Percentiles rank a stretch among this genome's conserved stretches.
These are phyloP conservation scores for Mortierella sp. DNA, from an alignment of 371 early-diverging fungal species.

Conservation along the genomic window DNA sequence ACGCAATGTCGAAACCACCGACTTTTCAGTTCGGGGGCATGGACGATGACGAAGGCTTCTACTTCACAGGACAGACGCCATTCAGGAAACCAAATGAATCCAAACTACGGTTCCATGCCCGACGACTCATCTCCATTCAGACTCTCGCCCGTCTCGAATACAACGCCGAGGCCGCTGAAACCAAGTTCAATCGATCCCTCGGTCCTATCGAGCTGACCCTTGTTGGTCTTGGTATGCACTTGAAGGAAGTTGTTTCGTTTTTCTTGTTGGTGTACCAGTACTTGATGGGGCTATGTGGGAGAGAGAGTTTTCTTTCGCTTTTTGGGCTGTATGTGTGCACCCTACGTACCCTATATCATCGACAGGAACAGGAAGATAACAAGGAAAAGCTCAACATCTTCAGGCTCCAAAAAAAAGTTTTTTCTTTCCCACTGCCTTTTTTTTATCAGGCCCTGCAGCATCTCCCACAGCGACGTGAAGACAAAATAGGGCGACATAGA, in stretches of 20 bases:
- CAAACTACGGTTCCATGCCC: conserved; percentile 59
- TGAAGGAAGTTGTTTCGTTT: neutral
- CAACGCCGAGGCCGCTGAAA: conserved; percentile 63
- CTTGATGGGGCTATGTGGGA: neutral
- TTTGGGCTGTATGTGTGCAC: neutral
- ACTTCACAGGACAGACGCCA: conserved; percentile 58
- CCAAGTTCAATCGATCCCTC: conserved; percentile 65
- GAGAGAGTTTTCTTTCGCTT: no score
- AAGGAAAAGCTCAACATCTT: neutral
- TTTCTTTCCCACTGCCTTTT: neutral
- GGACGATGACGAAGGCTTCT: conserved; percentile 59
- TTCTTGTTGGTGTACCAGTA: neutral
- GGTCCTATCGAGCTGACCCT: conserved; percentile 63
- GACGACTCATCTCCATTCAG: conserved; percentile 66
- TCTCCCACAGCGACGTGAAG: no score
- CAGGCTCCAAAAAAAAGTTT: neutral
- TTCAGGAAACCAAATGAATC: conserved; percentile 63
- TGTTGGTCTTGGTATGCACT: conserved; percentile 63
- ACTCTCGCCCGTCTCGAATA: conserved; percentile 64
- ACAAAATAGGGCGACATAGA: no score
- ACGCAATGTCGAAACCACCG: conserved; percentile 45
- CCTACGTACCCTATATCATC: neutral
- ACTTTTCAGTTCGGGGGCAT: conserved; percentile 51
- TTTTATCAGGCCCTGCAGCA: no score
- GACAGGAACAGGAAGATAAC: neutral